Base-by-base conservation (phyloP, 345 rosid species). In the Erysimum cheiranthoides region DNA sequence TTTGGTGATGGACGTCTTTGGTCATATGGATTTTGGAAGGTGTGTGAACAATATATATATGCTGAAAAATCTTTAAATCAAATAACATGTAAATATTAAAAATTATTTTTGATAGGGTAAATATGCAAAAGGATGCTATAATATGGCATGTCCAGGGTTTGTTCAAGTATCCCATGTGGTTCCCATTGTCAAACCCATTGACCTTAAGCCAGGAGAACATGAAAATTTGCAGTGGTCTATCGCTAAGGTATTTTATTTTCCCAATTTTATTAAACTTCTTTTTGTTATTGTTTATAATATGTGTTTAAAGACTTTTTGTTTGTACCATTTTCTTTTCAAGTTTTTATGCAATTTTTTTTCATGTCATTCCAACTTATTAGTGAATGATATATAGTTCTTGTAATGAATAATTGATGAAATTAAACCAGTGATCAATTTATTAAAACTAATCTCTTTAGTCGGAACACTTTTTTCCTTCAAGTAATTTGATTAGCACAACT, bases 101-200 rank as follows among this genome's bases (percentile, higher is more conserved):
- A 35, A 21, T 35, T 25, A 18, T 67, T 47, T 10, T 46, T 43
- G 13, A 13, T 52, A 67, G 60, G 60, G 71, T 67, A 52, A 13
- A 35, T 3, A 14, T 51, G 71, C 10, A 51, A 31, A 31, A 17
- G 47, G 71, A 34, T 67, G 70, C 17, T 64, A 27, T 25, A 64
- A 46, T 46, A 64, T 12, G n/a, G 38, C 28, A 5, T 64, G 69
- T 10, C 52, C 69, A 46, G 54, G 69, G 16, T 64, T 64, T 45
- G 40, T 64, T 64, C 69, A 46, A 64, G 40, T 46, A 30, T 45
- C 69, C 3, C 1, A 10, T 1, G 40, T 14, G 35, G 31, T 63
- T 64, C 54, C 71, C 3, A 11, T 66, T 35, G 46, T 0, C 2
- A 3, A 17, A 17, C 71, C 71, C 4, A 2, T 49, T 2, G 6